A percentile compares a stretch with the other conserved stretches of the same genome.
Conservation (phyloP, 306 rosid genomes). For the Gleditsia sinensis region DNA sequence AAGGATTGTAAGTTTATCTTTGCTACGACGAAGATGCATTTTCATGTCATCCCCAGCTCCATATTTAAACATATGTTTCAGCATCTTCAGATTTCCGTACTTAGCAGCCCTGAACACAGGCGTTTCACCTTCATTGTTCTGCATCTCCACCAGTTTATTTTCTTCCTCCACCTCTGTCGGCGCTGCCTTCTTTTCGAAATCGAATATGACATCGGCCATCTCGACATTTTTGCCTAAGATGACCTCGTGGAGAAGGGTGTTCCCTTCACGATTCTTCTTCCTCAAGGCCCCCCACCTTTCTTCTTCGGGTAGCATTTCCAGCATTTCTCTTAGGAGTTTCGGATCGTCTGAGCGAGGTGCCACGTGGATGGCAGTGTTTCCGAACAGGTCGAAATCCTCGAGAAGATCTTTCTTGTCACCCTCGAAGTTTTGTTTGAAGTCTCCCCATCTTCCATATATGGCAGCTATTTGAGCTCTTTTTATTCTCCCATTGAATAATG, state of each 20-base stretch:
- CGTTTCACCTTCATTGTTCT: conserved; percentile 19
- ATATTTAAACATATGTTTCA: neutral
- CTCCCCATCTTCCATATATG: neutral
- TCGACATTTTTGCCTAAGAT: neutral
- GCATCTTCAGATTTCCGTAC: neutral
- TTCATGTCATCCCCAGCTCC: neutral
- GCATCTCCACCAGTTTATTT: neutral
- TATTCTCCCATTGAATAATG: neutral
- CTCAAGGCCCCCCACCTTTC: neutral
- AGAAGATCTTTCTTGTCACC: neutral
- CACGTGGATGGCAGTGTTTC: neutral
- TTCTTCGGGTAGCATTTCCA: neutral
- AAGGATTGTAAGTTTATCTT: neutral
- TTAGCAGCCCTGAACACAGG: conserved; percentile 27
- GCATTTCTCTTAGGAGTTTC: neutral
- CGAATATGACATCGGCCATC: neutral
- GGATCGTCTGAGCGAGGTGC: neutral
- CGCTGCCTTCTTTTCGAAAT: neutral
- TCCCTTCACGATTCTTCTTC: neutral
- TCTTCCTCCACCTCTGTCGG: neutral
- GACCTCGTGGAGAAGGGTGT: neutral
- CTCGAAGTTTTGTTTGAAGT: neutral
- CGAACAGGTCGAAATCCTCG: neutral
- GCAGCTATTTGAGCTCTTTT: neutral
- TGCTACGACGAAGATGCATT: neutral